phyloP scores from a whole-genome alignment of 2,329 filamentous ascomycete genomes.

The Claviceps lovelessii region DNA sequence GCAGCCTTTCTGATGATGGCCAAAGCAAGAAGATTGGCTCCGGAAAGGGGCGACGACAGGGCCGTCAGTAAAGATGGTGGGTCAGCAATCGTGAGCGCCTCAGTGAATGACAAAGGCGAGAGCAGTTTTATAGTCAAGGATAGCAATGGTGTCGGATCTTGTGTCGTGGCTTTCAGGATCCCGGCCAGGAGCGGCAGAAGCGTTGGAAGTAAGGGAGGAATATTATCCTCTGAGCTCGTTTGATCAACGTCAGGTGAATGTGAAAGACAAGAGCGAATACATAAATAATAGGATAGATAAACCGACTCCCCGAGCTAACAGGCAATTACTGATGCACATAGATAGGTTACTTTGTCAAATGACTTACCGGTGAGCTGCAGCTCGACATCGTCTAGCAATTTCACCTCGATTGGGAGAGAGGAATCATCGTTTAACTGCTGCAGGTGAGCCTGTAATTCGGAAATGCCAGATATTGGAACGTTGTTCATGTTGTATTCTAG shows the following conservation, averaged over 20 bases:
- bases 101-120: conserved; percentile 35
- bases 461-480: conserved; percentile 35
- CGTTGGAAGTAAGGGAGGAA: conserved; percentile 33
- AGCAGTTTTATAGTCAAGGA: conserved; percentile 43
- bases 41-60: conserved; percentile 37
- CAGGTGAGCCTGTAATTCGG: conserved; percentile 41
- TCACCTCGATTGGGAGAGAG: conserved; percentile 27
- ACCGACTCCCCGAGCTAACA: too few species aligned
- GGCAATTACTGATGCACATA: too few species aligned
- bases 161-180: conserved; percentile 35
- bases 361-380: conserved; percentile 40
- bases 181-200: conserved; percentile 39
- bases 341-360: background rate
- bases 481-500: conserved; percentile 25
- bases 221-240: conserved; percentile 31
- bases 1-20: conserved; percentile 42
- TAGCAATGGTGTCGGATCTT: conserved; percentile 37
- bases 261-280: background rate
- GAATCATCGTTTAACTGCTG: conserved; percentile 32
- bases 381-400: conserved; percentile 44
- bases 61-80: conserved; percentile 36
- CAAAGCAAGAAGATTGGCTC: conserved; percentile 44
- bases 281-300: too few species aligned
- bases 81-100: conserved; percentile 37
- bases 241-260: background rate